Evolutionary conservation across 352 stramenopile genomes (phyloP), one percentile per base, ranked within the genome.

Genomic region (Phytophthora ramorum): DNA sequence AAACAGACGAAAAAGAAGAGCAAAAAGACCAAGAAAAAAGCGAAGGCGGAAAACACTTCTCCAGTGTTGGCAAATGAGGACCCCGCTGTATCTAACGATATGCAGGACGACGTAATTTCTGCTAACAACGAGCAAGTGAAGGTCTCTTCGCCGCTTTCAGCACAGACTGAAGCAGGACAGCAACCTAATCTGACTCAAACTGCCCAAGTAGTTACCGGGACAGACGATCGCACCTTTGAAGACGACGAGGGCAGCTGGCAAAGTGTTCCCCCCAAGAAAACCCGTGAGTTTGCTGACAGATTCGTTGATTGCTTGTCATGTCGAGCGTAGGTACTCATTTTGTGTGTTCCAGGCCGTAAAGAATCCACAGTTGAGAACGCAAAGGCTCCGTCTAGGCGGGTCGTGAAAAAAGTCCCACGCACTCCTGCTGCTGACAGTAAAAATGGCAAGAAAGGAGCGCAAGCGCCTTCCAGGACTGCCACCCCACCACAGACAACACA

Each of bases 21-120:
- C 26, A 81, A 79, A 45, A 87, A 78, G 34, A 46, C 10, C 14
- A 82, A 80, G 50, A 83, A 76, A 24, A 78, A 82, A 47, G n/a
- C 24, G 35, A 61, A 51, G 30, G 2, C 20, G 22, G 37, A 22
- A 6, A 59, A 48, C 17, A 20, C 16, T 10, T 24, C 6, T 10
- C 24, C 61, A 13, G n/a, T 13, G 28, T 17, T 22, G 24, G n/a
- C 32, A 53, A 37, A 9, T 0, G 37, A 26, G 14, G 44, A 6
- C 8, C 32, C 22, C 17, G 35, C 30, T 47, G 41, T 28, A 17
- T 19, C 19, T 47, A 47, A 28, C 41, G 9, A 47, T 8, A 30
- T 12, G 35, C 41, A 51, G 40, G 22, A 47, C 17, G 50, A 34
- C 8, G 1, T 45, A n/a, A 41, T 7, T 50, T n/a, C 17, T 47